Evolutionary conservation across 352 stramenopile genomes (phyloP).

Genomic region (Phytophthora europaea): DNA sequence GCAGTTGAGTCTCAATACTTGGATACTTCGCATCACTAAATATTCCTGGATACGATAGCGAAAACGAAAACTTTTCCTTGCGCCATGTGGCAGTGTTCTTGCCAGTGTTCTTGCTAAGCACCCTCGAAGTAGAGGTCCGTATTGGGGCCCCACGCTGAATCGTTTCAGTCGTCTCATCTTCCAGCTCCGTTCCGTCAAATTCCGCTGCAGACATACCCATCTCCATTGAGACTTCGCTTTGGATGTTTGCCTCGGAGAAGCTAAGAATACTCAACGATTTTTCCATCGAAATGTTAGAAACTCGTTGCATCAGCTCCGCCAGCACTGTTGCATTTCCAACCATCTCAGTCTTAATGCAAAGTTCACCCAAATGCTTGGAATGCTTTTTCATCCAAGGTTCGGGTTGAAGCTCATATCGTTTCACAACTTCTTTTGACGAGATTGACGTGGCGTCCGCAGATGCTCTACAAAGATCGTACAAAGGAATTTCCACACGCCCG

Average conservation of each 20-base stretch:
- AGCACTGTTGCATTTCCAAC: slow-evolving; percentile 64
- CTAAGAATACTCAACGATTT: slow-evolving; percentile 69
- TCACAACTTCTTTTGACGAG: slow-evolving; percentile 53
- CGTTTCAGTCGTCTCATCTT: slow-evolving; percentile 62
- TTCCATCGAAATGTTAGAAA: slow-evolving; percentile 39
- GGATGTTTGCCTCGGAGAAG: slow-evolving; percentile 58
- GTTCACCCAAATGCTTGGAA: slow-evolving; percentile 59
- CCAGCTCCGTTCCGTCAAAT: slow-evolving; percentile 31
- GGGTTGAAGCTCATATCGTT: slow-evolving; percentile 65
- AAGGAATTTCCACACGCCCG: slow-evolving; percentile 70
- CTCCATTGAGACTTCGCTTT: slow-evolving; percentile 28
- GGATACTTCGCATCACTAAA: slow-evolving; percentile 54
- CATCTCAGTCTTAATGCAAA: slow-evolving; percentile 78
- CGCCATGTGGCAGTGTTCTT: slow-evolving; percentile 53
- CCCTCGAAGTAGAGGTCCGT: slow-evolving; percentile 45
- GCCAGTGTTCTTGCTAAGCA: background rate
- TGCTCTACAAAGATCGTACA: slow-evolving; percentile 66
- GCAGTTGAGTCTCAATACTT: slow-evolving; percentile 43
- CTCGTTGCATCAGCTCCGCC: slow-evolving; percentile 61
- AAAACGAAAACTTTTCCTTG: slow-evolving; percentile 72
- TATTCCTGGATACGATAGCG: slow-evolving; percentile 74
- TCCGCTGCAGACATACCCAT: slow-evolving; percentile 13
- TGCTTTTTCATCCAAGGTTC: slow-evolving; percentile 84
- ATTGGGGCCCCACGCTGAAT: slow-evolving; percentile 51
- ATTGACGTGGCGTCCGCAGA: slow-evolving; percentile 70